Conservation (phyloP, 192 early-diverging fungal species). For the Diversispora epigaea region DNA sequence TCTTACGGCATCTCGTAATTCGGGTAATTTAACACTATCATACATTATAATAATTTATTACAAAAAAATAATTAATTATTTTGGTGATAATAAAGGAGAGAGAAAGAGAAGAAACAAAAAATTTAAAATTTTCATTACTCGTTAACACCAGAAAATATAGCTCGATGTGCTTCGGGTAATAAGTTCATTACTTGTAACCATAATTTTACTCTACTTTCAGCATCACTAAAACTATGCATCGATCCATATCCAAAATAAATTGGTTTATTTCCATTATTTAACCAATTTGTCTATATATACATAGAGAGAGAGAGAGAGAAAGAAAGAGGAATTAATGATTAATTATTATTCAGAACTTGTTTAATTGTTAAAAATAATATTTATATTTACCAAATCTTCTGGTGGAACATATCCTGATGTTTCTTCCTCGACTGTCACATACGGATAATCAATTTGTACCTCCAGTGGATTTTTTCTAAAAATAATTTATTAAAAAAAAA, state of each 20-base stretch:
- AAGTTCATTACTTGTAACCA: conserved; percentile 1
- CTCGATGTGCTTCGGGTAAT: neutral
- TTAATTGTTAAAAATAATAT: neutral
- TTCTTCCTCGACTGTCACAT: neutral
- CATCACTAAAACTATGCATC: neutral
- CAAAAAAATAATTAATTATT: neutral
- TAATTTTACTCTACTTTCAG: neutral
- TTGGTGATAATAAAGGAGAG: neutral
- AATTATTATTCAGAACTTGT: neutral
- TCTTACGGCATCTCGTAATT: neutral
- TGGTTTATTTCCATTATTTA: neutral
- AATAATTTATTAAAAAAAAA: neutral
- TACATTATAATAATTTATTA: neutral
- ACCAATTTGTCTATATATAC: neutral
- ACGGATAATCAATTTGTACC: neutral
- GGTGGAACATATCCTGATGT: neutral
- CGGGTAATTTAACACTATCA: neutral
- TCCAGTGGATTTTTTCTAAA: neutral
- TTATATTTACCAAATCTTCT: neutral
- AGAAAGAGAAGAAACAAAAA: neutral
- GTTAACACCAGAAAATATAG: conserved; percentile 3
- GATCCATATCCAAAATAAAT: conserved; percentile 24
- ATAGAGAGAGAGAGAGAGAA: neutral
- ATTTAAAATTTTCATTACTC: neutral
- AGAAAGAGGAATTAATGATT: neutral